These are phyloP conservation scores for Gastrolobium villosum DNA, from an alignment of 306 rosid species.

Conservation along the genomic window DNA sequence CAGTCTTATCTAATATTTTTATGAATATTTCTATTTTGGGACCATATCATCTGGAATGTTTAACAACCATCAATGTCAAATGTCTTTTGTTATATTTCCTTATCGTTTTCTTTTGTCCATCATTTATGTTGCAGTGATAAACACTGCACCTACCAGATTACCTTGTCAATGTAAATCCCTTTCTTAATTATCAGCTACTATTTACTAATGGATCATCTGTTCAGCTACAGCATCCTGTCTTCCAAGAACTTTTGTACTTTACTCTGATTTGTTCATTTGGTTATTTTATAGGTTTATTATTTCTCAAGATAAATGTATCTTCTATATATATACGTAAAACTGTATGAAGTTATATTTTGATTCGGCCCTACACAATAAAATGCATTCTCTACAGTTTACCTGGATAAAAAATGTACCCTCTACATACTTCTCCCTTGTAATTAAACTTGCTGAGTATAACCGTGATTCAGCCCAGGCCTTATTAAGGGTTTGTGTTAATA, in stretches of 20 bases:
- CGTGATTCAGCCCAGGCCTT: neutral
- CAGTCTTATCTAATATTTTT: neutral
- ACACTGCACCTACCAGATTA: neutral
- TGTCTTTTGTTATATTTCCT: neutral
- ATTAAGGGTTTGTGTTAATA: no score
- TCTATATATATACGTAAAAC: no score
- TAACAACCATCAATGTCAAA: neutral
- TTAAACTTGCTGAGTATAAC: no score
- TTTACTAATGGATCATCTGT: slow-evolving; percentile 4
- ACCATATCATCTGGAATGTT: neutral
- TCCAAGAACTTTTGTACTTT: neutral
- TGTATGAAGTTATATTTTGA: no score
- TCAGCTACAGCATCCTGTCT: neutral
- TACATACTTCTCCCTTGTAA: no score
- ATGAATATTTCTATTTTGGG: neutral
- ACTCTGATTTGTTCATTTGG: neutral
- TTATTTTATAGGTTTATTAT: neutral
- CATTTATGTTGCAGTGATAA: neutral
- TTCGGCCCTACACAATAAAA: no score
- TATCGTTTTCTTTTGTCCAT: slow-evolving; percentile 17
- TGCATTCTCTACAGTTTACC: no score
- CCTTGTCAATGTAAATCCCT: slow-evolving; percentile 16
- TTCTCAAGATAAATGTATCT: no score
- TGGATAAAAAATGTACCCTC: no score
- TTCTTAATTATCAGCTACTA: slow-evolving; percentile 19